Percentiles rank a stretch among this genome's conserved stretches.
These are phyloP conservation scores for Hyphodiscus sp. DNA, from an alignment of 2,329 filamentous ascomycete genomes.

Conservation along the genomic window DNA sequence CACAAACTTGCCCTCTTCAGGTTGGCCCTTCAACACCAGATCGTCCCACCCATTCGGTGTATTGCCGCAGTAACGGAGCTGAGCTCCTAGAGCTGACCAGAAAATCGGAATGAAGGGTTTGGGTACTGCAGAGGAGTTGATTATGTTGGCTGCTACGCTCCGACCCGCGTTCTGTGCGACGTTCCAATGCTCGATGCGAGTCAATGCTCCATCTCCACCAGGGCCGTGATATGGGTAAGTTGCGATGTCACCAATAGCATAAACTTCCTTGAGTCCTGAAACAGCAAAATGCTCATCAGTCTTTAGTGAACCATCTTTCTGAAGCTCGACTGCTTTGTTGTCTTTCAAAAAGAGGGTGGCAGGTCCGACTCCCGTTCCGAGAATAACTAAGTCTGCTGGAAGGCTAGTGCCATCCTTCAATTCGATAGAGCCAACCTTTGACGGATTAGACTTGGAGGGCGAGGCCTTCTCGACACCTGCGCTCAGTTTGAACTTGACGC, in stretches of 20 bases:
- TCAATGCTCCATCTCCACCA: constrained; percentile 63
- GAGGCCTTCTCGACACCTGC: constrained; percentile 79
- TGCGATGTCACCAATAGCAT: constrained; percentile 91
- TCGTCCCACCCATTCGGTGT: constrained; percentile 80
- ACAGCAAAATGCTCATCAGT: constrained; percentile 78
- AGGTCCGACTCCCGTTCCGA: constrained; percentile 83
- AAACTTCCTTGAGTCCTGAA: constrained; percentile 71
- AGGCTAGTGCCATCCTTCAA: constrained; percentile 83
- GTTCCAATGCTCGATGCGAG: constrained; percentile 97
- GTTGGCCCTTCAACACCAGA: constrained; percentile 69
- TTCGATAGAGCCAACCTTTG: constrained; percentile 70
- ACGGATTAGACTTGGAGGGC: constrained; percentile 58
- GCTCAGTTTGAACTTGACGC: constrained; percentile 80
- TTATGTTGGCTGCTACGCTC: constrained; percentile 70
- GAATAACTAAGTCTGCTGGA: constrained; percentile 81
- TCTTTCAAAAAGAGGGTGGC: constrained; percentile 76
- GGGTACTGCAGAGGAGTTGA: constrained; percentile 52
- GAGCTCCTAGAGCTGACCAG: constrained; percentile 87
- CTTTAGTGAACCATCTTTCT: constrained; percentile 78
- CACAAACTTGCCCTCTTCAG: constrained; percentile 72
- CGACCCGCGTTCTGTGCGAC: constrained; percentile 92
- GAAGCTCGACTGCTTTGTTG: constrained; percentile 63
- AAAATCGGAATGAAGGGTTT: constrained; percentile 87
- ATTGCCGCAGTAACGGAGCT: constrained; percentile 91
- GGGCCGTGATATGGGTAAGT: constrained; percentile 92